Conservation (phyloP, 2,329 filamentous ascomycete species). For the Penicillium sp. region DNA sequence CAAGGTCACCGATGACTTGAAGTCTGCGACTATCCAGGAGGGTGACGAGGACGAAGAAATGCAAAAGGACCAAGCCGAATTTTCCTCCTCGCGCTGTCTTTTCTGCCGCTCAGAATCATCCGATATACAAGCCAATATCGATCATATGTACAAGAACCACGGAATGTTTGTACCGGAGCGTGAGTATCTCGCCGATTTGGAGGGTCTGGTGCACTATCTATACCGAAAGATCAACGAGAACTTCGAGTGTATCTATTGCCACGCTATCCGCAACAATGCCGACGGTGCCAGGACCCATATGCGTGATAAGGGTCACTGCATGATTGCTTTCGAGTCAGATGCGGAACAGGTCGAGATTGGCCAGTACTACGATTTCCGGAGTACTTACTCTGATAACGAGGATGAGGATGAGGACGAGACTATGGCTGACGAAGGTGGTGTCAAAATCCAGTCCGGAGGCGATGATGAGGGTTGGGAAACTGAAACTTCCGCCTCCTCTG, state of each 20-base stretch:
- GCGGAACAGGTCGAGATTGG: slow-evolving; percentile 92
- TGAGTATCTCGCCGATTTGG: slow-evolving; percentile 77
- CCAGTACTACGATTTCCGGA: slow-evolving; percentile 95
- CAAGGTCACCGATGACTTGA: slow-evolving; percentile 76
- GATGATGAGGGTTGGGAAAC: slow-evolving; percentile 93
- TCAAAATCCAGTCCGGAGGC: slow-evolving; percentile 64
- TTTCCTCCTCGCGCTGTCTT: slow-evolving; percentile 66
- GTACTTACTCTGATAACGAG: slow-evolving; percentile 86
- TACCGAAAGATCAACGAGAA: slow-evolving; percentile 78
- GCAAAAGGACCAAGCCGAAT: slow-evolving; percentile 48
- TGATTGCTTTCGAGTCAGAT: slow-evolving; percentile 88
- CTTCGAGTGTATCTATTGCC: slow-evolving; percentile 86
- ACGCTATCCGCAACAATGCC: slow-evolving; percentile 77
- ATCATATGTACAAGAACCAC: slow-evolving; percentile 91
- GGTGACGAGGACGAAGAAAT: slow-evolving; percentile 52
- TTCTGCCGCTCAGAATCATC: slow-evolving; percentile 91
- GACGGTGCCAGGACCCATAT: slow-evolving; percentile 93
- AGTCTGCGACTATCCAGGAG: slow-evolving; percentile 64
- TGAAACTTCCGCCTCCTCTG: slow-evolving; percentile 84
- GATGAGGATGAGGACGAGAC: slow-evolving; percentile 68
- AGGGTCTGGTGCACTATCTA: slow-evolving; percentile 78
- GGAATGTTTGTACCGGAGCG: slow-evolving; percentile 96
- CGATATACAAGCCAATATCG: slow-evolving; percentile 72
- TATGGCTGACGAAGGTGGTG: slow-evolving; percentile 58
- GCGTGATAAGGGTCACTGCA: slow-evolving; percentile 95